Evolutionary conservation across 805 yeast species (phyloP), one percentile per base, ranked within the genome.

Genomic region (Vanderwaltozyma polyspora): DNA sequence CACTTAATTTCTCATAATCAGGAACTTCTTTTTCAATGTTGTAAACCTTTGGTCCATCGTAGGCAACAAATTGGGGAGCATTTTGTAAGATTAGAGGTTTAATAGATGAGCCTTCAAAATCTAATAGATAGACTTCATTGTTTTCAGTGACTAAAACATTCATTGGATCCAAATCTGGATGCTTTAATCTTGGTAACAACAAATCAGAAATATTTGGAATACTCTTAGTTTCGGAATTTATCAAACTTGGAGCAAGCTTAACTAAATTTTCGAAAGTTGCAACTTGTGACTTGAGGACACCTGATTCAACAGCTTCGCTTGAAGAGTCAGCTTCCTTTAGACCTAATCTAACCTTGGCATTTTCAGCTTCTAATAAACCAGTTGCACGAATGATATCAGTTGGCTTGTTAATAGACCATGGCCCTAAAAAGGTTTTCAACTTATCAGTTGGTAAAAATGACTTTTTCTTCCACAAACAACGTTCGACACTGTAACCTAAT

Each of bases 111-210:
- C 79, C 77, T 61, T 91, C 97, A 52, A 87, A 79, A 60, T 89
- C 98, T 35, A 86, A 52, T 41, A 86, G 74, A 48, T 67, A 71
- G 14, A 64, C 62, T 7, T 54, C 57, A 39, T 50, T 58, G 9
- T 51, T 58, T 10, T 66, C 61, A n/a, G 59, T 58, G 17, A 68
- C 55, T 29, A 86, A 64, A 7, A 84, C 83, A 52, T 89, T 89
- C 72, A 87, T 67, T 16, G 98, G 97, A 55, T 85, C 93, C 44
- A 91, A 62, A 55, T 91, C 97, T 5, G 95, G 89, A 42, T 76
- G 68, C 43, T 63, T 72, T 34, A 89, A 62, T 46, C 89, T 72
- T 38, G 95, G 89, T 34, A 75, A 68, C 48, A 81, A 69, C 28
- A 84, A 59, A 37, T 76, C 75, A 3, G 62, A 64, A 37, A 70